phyloP scores from a whole-genome alignment of 768 basidiomycete genomes.

The Gyrodon lividus region DNA sequence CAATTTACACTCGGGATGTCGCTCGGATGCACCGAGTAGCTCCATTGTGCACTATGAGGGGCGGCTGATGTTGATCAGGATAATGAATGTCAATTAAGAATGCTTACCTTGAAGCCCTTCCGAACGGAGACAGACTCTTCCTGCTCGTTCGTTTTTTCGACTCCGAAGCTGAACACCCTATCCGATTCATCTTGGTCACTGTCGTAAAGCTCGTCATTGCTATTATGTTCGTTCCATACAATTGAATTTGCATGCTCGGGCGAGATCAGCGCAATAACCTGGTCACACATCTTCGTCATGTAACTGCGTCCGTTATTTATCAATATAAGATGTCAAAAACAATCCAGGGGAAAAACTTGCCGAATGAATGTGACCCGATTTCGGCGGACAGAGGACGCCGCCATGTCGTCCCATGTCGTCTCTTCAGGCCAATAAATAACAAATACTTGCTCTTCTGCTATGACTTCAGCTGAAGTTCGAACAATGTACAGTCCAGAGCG shows the following conservation, averaged over 20 bases:
- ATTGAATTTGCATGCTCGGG: conserved; percentile 39
- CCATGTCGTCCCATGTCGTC: conserved; percentile 49
- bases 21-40: conserved; percentile 4
- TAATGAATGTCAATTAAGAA: not conserved
- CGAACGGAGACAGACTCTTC: conserved; percentile 41
- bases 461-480: conserved; percentile 49
- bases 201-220: conserved; percentile 12
- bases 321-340: no score
- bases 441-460: conserved; percentile 35
- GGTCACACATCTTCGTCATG: conserved; percentile 50
- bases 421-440: conserved; percentile 58
- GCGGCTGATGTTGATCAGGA: not conserved
- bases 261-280: conserved; percentile 30
- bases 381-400: conserved; percentile 39
- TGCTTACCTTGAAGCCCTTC: conserved; percentile 41
- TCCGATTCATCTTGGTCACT: conserved; percentile 38
- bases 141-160: conserved; percentile 49
- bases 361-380: conserved; percentile 34
- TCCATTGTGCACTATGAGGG: conserved; percentile 2
- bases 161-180: conserved; percentile 48
- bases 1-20: conserved; percentile 9
- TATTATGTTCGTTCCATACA: conserved; percentile 37
- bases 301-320: conserved; percentile 34
- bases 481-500: conserved; percentile 49
- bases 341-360: no score